These are phyloP conservation scores for Candida quercuum DNA, from an alignment of 805 yeast species.

Conservation along the genomic window DNA sequence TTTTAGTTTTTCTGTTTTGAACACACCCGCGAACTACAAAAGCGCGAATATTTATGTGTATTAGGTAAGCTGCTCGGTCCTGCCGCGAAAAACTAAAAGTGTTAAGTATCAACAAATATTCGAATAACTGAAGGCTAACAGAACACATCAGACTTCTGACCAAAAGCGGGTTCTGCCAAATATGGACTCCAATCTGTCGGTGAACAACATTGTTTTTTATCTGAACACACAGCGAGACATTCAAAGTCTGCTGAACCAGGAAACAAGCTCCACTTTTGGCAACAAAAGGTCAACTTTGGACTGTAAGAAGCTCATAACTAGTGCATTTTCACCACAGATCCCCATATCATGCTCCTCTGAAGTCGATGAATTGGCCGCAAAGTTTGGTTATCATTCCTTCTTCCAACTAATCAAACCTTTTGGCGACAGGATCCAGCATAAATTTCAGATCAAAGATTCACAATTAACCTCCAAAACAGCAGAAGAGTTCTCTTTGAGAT, in stretches of 20 bases:
- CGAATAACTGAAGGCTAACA: too few species aligned
- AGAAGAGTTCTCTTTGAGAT: slow-evolving; percentile 54
- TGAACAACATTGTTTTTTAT: slow-evolving; percentile 15
- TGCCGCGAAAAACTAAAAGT: too few species aligned
- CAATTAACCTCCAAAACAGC: slow-evolving; percentile 44
- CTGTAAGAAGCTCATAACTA: slow-evolving; percentile 24
- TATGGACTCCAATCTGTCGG: slow-evolving; percentile 14
- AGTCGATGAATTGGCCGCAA: slow-evolving; percentile 39
- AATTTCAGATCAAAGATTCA: slow-evolving; percentile 44
- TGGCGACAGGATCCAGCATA: slow-evolving; percentile 47
- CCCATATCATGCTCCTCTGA: slow-evolving; percentile 42
- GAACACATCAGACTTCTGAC: too few species aligned
- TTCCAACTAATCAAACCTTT: slow-evolving; percentile 47
- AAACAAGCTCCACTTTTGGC: slow-evolving; percentile 2
- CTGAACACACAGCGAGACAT: slow-evolving; percentile 14
- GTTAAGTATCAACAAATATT: too few species aligned
- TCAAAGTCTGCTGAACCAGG: slow-evolving; percentile 9
- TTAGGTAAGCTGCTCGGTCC: too few species aligned
- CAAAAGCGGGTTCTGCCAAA: background rate
- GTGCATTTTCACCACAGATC: slow-evolving; percentile 47
- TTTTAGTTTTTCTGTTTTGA: too few species aligned
- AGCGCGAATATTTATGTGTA: too few species aligned
- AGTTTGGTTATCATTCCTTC: slow-evolving; percentile 36
- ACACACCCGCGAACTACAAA: too few species aligned
- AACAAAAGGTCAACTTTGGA: slow-evolving; percentile 19